Percentiles rank a stretch among this genome's conserved stretches.
These are phyloP conservation scores for Emericellopsis cladophorae DNA, from an alignment of 2,329 filamentous ascomycete genomes.

Conservation along the genomic window DNA sequence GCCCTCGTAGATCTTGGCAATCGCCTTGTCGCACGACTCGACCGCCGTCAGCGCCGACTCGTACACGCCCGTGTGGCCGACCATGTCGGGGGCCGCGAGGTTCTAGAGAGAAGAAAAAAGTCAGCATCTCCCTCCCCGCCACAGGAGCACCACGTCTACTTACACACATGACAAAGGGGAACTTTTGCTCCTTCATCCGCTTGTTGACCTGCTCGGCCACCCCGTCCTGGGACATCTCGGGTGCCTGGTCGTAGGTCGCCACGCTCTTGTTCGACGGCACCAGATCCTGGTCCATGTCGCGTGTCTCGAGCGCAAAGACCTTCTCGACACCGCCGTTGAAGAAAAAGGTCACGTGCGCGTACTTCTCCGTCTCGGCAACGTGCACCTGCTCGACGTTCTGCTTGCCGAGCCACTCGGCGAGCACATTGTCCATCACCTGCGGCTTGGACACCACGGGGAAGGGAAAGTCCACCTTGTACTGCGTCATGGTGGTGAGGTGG, in stretches of 20 bases:
- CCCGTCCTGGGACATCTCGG: conserved; percentile 87
- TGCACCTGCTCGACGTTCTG: conserved; percentile 87
- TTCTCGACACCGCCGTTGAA: conserved; percentile 99
- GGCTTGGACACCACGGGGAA: conserved; percentile 89
- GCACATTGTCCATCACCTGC: conserved; percentile 94
- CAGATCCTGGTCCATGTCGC: conserved; percentile 66
- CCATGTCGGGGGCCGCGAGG: conserved; percentile 98
- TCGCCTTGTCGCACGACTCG: conserved; percentile 82
- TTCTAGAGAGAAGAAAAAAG: conserved; percentile 48
- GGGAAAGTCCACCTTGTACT: conserved; percentile 91
- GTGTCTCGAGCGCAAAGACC: conserved; percentile 80
- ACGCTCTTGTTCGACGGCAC: conserved; percentile 85
- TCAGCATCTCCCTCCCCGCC: background rate
- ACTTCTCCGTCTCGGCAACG: conserved; percentile 97
- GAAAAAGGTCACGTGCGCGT: conserved; percentile 98
- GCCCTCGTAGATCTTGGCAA: conserved; percentile 80
- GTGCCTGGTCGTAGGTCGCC: conserved; percentile 86
- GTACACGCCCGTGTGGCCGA: conserved; percentile 96
- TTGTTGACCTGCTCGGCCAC: conserved; percentile 86
- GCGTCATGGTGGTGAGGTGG: conserved; percentile 90
- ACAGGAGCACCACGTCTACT: conserved; percentile 1
- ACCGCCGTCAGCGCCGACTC: conserved; percentile 81
- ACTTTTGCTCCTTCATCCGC: conserved; percentile 71
- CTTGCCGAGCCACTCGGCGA: conserved; percentile 91
- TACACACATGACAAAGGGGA: conserved; percentile 77